Base-by-base conservation (phyloP, 352 stramenopile genomes). In the Bremia lactucae region DNA sequence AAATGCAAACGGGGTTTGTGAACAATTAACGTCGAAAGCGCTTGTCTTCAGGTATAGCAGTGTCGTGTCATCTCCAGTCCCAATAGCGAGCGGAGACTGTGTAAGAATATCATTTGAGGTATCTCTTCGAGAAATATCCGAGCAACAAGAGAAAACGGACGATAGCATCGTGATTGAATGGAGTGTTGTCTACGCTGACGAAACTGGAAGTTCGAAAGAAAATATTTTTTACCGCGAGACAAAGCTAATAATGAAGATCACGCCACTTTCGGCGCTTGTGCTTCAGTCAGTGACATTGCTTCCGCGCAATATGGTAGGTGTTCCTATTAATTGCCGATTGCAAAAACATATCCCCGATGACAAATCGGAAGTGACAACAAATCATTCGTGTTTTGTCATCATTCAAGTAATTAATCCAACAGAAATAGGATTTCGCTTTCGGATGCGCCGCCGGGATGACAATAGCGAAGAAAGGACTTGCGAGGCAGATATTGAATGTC, bases 401-500 rank as follows among this genome's bases (percentile, higher is more conserved):
- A 52, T 83, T 5, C 59, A 88, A 15, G 40, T 88, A 1, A 49
- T 63, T 19, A 88, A 88, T 48, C 76, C 71, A 0, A 86, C 72
- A 0, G 72, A 86, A 59, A 88, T 72, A 4, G 65, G 62, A 2
- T 87, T 87, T 50, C 50, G 52, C 18, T 63, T 87, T 5, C 55
- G 61, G 5, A 37, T 84, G 16, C 55, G 42, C 6, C 35, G 36
- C 8, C n/a, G 34, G 15, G 22, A 47, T 37, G 45, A 52, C 23
- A 36, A 31, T 19, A 54, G 33, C 5, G 45, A 23, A 8, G 41
- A 46, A 6, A 13, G 36, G 11, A 33, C 25, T 18, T 64, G 60
- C 36, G 57, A 69, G 19, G 52, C 67, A 6, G 63, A 77, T 41
- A 73, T 81, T 33, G 61, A 54, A 29, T 65, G 65, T 14, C 72